Percentiles rank a stretch among this genome's conserved stretches.
These are phyloP conservation scores for Eucalyptus viminalis DNA, from an alignment of 345 rosid species.

Conservation along the genomic window DNA sequence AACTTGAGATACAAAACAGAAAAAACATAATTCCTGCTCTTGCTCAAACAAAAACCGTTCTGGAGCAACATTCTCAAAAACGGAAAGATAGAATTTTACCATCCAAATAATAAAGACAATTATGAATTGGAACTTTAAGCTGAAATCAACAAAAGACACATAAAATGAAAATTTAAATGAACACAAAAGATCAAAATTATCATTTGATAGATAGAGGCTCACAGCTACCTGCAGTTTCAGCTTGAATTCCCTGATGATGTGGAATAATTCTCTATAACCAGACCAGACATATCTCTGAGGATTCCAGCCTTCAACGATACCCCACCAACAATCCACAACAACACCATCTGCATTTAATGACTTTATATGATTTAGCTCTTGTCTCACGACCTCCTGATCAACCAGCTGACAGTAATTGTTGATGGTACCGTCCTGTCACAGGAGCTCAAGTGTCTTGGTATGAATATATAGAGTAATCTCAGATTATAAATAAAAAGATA, in stretches of 20 bases:
- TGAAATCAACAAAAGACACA: not conserved
- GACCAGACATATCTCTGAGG: slow-evolving; percentile 93
- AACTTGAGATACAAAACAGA: not conserved
- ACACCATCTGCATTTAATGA: slow-evolving; percentile 77
- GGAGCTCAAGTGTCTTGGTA: not conserved
- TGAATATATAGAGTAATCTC: not conserved
- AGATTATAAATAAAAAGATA: not conserved
- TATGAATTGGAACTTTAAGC: not conserved
- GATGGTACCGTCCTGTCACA: slow-evolving; percentile 47
- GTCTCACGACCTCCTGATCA: slow-evolving; percentile 58
- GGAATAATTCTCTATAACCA: slow-evolving; percentile 81
- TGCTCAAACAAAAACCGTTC: not conserved
- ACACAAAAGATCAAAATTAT: not conserved
- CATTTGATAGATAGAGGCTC: not conserved
- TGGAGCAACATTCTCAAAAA: not conserved
- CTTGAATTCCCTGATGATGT: slow-evolving; percentile 65
- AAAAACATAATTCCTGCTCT: not conserved
- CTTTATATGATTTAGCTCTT: slow-evolving; percentile 65
- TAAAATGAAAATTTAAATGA: not conserved
- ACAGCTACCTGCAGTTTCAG: slow-evolving; percentile 64
- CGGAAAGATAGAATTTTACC: not conserved
- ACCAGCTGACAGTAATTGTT: slow-evolving; percentile 72
- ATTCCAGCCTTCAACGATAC: slow-evolving; percentile 85
- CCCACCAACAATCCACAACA: slow-evolving; percentile 96
- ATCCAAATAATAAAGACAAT: not conserved